Base-by-base conservation (phyloP, 1,284 basidiomycete species). In the Sphaerobolus stellatus region DNA sequence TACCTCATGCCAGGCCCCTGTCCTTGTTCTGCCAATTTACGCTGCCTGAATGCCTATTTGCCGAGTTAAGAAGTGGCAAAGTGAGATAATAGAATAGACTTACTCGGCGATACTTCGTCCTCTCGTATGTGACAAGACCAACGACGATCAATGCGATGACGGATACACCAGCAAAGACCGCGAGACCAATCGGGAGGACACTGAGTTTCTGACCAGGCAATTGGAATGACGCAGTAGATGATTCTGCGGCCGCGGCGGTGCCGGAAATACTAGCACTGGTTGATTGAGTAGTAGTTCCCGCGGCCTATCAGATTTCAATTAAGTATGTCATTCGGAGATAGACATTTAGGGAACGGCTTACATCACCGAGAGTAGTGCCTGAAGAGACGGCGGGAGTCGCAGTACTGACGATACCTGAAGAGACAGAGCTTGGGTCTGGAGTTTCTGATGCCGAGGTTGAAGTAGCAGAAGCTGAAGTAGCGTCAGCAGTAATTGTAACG, bases 21-120 rank as follows among this genome's bases (percentile, higher is more conserved):
- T 47, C 81, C 84, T 55, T 73, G 71, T 70, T 91, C 88, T 24
- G 83, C 84, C 63, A 88, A 77, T 70, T 83, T 86, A 62, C 83
- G 79, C 71, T 83, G 78, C 62, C 89, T 77, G 80, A 90, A 92
- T 56, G 81, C 78, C 88, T 90, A 59, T 24, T 54, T 40, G 40
- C n/a, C 20, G 40, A 40, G n/a, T n/a, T n/a, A n/a, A n/a, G n/a
- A n/a, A n/a, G n/a, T n/a, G n/a, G n/a, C n/a, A n/a, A n/a, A n/a
- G n/a, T n/a, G 18, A 38, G 36, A 33, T 2, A 28, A 40, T 16
- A 57, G 47, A 33, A 9, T 36, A 48, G 34, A 71, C 77, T 48
- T 52, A 87, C 88, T 80, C 82, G 89, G 75, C 89, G 84, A 67
- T 89, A 88, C 69, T 86, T 88, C 28, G 88, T 84, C 50, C 90